Evolutionary conservation across 2,329 filamentous ascomycete species (phyloP).

Genomic region (Fusarium ambrosium): DNA sequence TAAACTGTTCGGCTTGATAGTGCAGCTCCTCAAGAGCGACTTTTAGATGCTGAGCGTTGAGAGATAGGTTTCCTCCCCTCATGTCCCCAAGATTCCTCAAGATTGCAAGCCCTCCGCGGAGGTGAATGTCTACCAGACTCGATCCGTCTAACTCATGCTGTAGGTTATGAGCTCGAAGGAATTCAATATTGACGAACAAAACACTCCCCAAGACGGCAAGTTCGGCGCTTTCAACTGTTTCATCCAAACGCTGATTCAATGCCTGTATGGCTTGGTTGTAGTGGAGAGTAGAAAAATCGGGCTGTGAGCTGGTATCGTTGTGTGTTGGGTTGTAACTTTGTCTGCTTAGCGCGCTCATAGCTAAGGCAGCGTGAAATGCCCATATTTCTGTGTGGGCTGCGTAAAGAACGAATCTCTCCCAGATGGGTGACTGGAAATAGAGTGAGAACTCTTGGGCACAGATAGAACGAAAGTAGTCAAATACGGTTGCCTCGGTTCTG

Average conservation of each 20-base stretch:
- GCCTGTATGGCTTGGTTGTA: slow-evolving; percentile 9
- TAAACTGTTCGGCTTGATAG: background rate
- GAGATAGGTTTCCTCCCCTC: background rate
- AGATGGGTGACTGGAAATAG: slow-evolving; percentile 3
- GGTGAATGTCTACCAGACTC: background rate
- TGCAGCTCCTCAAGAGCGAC: background rate
- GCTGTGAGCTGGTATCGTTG: background rate
- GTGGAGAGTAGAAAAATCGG: background rate
- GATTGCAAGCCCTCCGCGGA: background rate
- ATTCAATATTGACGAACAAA: slow-evolving; percentile 15
- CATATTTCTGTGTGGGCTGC: background rate
- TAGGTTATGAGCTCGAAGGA: background rate
- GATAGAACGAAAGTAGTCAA: slow-evolving; percentile 15
- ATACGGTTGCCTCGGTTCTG: background rate
- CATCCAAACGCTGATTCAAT: background rate
- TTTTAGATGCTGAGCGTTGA: background rate
- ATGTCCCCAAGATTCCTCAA: background rate
- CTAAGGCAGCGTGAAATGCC: slow-evolving; percentile 10
- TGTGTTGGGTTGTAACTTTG: background rate
- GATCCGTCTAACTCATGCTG: background rate
- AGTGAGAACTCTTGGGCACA: slow-evolving; percentile 21
- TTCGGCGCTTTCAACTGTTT: background rate
- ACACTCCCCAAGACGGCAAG: slow-evolving; percentile 12
- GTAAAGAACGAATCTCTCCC: background rate
- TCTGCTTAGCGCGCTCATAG: slow-evolving; percentile 8